Evolutionary conservation across 495 filamentous ascomycete genomes (phyloP).

Genomic region (Hyaloscypha finlandica): DNA sequence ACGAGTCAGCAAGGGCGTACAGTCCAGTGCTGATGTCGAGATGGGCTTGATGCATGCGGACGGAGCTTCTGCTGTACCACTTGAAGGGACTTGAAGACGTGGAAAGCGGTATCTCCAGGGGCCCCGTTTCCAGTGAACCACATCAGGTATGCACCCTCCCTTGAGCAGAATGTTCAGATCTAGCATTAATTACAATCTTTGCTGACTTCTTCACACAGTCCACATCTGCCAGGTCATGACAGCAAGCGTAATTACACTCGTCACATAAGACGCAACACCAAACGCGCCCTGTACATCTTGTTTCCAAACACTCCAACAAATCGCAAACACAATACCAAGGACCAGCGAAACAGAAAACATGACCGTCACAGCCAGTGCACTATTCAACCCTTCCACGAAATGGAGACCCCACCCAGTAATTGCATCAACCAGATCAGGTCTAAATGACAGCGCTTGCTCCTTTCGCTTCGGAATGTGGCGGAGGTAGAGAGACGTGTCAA

Average conservation of each 20-base stretch:
- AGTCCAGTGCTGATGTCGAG: background rate
- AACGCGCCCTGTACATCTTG: background rate
- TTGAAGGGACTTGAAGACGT: background rate
- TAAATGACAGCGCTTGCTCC: background rate
- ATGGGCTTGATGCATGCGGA: background rate
- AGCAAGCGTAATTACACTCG: background rate
- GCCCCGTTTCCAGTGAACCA: background rate
- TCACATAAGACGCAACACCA: conserved; percentile 6
- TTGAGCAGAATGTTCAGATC: too few relatives aligned
- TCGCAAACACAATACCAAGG: background rate
- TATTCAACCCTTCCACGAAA: conserved; percentile 1
- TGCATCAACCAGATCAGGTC: background rate
- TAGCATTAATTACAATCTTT: too few relatives aligned
- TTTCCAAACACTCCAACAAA: background rate
- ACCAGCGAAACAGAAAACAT: background rate
- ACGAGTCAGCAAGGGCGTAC: background rate
- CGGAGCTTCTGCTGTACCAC: background rate
- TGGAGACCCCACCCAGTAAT: background rate
- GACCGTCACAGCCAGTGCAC: background rate
- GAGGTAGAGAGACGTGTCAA: background rate
- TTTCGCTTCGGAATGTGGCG: background rate
- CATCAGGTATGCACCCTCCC: background rate
- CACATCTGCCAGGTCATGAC: conserved; percentile 1
- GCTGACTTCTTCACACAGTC: background rate
- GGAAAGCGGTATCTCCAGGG: background rate